Conservation (phyloP, 768 basidiomycete species). For the Kwoniella europaea region DNA sequence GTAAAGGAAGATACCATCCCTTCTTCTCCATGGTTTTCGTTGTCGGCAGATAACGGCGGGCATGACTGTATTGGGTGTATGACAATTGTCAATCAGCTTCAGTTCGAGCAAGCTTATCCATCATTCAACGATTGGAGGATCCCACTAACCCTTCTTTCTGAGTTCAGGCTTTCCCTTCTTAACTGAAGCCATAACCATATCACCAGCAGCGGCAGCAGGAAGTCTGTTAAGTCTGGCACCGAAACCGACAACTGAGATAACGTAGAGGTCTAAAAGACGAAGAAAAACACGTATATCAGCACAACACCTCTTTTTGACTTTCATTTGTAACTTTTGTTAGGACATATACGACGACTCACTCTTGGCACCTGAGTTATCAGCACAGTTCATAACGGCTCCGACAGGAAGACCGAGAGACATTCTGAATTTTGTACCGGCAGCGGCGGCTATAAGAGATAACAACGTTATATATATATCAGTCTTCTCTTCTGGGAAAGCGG, state of each 20-base stretch:
- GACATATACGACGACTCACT: slow-evolving; percentile 57
- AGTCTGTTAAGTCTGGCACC: slow-evolving; percentile 96
- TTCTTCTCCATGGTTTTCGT: slow-evolving; percentile 96
- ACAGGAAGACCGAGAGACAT: slow-evolving; percentile 66
- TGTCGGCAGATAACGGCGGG: slow-evolving; percentile 96
- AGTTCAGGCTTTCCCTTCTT: slow-evolving; percentile 99
- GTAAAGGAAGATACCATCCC: slow-evolving; percentile 98
- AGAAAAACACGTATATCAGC: not conserved
- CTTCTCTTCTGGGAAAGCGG: not conserved
- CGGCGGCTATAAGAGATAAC: slow-evolving; percentile 46
- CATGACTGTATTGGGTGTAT: slow-evolving; percentile 69
- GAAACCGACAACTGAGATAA: slow-evolving; percentile 94
- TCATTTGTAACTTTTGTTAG: not conserved
- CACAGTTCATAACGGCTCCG: slow-evolving; percentile 82
- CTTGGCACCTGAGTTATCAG: slow-evolving; percentile 99
- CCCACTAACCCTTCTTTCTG: slow-evolving; percentile 92
- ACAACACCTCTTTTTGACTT: too few species aligned
- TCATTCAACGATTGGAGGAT: too few species aligned
- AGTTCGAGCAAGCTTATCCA: too few species aligned
- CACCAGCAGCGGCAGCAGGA: slow-evolving; percentile 73
- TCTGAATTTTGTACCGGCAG: slow-evolving; percentile 91
- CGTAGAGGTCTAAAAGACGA: slow-evolving; percentile 52
- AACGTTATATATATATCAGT: slow-evolving; percentile 9
- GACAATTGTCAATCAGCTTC: not conserved
- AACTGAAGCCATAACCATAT: slow-evolving; percentile 73